Conservation (phyloP, 1,139 yeast genomes). For the Kodamaea ohmeri region DNA sequence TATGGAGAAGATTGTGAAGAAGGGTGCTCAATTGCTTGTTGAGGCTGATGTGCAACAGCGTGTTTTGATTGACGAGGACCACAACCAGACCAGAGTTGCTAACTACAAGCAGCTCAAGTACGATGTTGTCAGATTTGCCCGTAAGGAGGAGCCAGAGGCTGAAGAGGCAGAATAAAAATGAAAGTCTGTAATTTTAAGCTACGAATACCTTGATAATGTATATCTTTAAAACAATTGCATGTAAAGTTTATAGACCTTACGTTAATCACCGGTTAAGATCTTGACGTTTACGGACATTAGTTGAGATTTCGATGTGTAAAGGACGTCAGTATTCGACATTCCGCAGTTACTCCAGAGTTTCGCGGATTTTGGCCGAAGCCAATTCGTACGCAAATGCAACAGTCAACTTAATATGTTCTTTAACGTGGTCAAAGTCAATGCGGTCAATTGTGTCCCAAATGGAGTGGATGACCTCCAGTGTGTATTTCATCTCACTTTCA, state of each 20-base stretch:
- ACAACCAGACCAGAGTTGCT: slow-evolving; percentile 33
- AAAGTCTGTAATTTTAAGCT: background rate
- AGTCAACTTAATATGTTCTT: slow-evolving; percentile 74
- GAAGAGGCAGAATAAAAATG: slow-evolving; percentile 1
- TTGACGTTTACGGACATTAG: too few species aligned
- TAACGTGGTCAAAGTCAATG: slow-evolving; percentile 65
- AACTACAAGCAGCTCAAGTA: slow-evolving; percentile 36
- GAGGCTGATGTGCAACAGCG: slow-evolving; percentile 43
- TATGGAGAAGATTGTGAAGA: slow-evolving; percentile 40
- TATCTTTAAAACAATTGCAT: too few species aligned
- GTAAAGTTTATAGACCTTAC: too few species aligned
- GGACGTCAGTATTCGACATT: too few species aligned
- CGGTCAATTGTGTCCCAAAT: slow-evolving; percentile 78
- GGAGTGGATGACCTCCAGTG: slow-evolving; percentile 72
- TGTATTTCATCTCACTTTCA: slow-evolving; percentile 65
- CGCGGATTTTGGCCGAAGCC: slow-evolving; percentile 7
- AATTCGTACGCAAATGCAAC: slow-evolving; percentile 71
- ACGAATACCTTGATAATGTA: too few species aligned
- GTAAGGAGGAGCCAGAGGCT: slow-evolving; percentile 18
- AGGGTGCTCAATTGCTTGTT: slow-evolving; percentile 43
- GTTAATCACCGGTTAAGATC: too few species aligned
- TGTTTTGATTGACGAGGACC: slow-evolving; percentile 33
- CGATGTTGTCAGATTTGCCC: slow-evolving; percentile 43
- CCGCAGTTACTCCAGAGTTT: too few species aligned
- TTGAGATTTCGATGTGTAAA: too few species aligned